Conservation (phyloP, 805 yeast genomes). For the Yamadazyma akitaensis region DNA sequence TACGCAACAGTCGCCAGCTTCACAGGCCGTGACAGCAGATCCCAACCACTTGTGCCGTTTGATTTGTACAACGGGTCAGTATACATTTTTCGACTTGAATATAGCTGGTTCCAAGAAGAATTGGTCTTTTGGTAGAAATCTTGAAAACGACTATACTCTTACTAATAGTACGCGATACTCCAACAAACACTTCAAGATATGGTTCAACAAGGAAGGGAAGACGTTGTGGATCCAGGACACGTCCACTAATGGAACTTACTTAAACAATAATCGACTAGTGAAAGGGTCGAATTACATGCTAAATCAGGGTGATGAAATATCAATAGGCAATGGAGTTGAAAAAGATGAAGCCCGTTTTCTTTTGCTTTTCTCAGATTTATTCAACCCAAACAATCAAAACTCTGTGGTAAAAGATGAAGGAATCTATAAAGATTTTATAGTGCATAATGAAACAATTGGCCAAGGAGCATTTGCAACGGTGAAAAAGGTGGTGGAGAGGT, state of each 20-base stretch:
- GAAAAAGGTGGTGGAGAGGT: constrained; percentile 81
- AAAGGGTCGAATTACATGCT: constrained; percentile 77
- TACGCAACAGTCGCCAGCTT: constrained; percentile 36
- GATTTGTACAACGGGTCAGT: constrained; percentile 59
- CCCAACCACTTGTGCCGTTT: constrained; percentile 47
- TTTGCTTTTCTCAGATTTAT: constrained; percentile 45
- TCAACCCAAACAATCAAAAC: constrained; percentile 30
- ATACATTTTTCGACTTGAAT: constrained; percentile 44
- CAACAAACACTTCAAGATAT: constrained; percentile 67
- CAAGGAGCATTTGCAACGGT: constrained; percentile 99
- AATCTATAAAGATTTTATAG: constrained; percentile 66
- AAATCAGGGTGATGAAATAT: constrained; percentile 89
- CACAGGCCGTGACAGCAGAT: constrained; percentile 27
- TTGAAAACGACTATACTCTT: constrained; percentile 59
- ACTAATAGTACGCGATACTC: constrained; percentile 62
- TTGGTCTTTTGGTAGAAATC: constrained; percentile 78
- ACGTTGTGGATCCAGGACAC: constrained; percentile 64
- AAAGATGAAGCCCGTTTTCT: constrained; percentile 59
- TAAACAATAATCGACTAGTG: constrained; percentile 70
- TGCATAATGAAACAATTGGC: constrained; percentile 83
- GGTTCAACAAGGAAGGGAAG: constrained; percentile 59
- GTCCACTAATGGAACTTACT: constrained; percentile 90
- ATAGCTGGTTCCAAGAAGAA: constrained; percentile 28
- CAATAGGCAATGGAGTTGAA: constrained; percentile 83
- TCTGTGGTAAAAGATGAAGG: constrained; percentile 45